A percentile compares a stretch with the other conserved stretches of the same genome.
Evolutionary conservation across 202 grass and related monocot species (phyloP).

Genomic region (Schoenoplectus triqueter): DNA sequence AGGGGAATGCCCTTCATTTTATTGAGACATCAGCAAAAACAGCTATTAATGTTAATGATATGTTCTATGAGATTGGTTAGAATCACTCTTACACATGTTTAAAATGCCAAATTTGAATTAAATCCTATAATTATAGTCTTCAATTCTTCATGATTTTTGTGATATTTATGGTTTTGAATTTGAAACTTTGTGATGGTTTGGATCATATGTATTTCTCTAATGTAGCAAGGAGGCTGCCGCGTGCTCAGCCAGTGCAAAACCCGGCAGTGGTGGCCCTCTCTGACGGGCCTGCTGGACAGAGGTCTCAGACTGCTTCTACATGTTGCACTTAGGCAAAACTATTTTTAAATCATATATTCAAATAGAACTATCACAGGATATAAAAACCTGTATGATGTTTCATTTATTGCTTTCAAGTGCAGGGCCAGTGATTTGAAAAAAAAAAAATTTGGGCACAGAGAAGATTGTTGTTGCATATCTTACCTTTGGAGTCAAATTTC

Average conservation of each 20-base stretch:
- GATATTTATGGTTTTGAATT: constrained; percentile 10
- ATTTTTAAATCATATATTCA: constrained; percentile 12
- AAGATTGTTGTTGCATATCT: constrained; percentile 2
- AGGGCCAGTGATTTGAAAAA: background rate
- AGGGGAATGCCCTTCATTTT: constrained; percentile 74
- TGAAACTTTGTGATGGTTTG: background rate
- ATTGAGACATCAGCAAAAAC: constrained; percentile 91
- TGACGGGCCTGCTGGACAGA: constrained; percentile 18
- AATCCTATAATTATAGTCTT: background rate
- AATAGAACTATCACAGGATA: background rate
- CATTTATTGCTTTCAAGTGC: background rate
- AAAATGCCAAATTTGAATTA: background rate
- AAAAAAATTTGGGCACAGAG: background rate
- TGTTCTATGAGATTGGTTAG: constrained; percentile 88
- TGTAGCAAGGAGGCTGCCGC: constrained; percentile 80
- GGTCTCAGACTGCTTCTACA: constrained; percentile 28
- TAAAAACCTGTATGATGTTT: background rate
- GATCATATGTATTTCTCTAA: constrained; percentile 29
- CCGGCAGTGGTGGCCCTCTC: constrained; percentile 41
- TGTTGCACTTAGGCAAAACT: constrained; percentile 36
- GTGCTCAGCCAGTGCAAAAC: constrained; percentile 69
- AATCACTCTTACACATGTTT: constrained; percentile 33
- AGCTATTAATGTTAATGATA: constrained; percentile 78
- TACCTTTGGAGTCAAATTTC: constrained; percentile 1
- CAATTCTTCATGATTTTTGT: background rate